phyloP scores from a whole-genome alignment of 352 stramenopile genomes.

The Peronosclerospora sorghi region DNA sequence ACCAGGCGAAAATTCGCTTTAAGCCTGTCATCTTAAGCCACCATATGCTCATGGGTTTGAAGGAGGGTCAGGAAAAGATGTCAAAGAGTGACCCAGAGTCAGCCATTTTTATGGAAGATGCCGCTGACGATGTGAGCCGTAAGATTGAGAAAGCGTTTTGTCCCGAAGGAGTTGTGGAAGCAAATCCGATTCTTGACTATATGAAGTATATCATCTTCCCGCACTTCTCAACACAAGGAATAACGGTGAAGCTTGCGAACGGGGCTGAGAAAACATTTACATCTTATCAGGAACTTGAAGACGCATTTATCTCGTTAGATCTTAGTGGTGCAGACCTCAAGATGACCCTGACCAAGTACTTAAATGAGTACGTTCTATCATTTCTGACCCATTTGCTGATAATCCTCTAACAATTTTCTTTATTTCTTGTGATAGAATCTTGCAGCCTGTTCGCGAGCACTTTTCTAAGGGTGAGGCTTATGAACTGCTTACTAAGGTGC shows the following conservation, averaged over 20 bases:
- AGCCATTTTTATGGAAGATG: conserved; percentile 99
- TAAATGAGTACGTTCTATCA: conserved; percentile 80
- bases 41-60: conserved; percentile 98
- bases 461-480: conserved; percentile 93
- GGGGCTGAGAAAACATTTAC: conserved; percentile 76
- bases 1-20: conserved; percentile 89
- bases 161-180: conserved; percentile 76
- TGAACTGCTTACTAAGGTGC: conserved; percentile 92
- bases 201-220: conserved; percentile 96
- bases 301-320: conserved; percentile 82
- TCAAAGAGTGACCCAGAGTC: conserved; percentile 97
- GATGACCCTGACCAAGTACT: conserved; percentile 73
- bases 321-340: conserved; percentile 94
- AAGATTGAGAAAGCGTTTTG: conserved; percentile 99
- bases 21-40: conserved; percentile 96
- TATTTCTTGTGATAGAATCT: conserved; percentile 41
- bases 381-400: too few relatives aligned
- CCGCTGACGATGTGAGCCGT: conserved; percentile 87
- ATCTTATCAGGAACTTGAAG: conserved; percentile 84
- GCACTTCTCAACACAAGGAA: conserved; percentile 39
- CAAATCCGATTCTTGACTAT: conserved; percentile 96
- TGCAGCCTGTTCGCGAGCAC: conserved; percentile 95
- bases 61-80: conserved; percentile 99
- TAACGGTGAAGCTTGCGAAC: conserved; percentile 37
- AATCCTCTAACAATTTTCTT: conserved; percentile 8